phyloP scores from a whole-genome alignment of 768 basidiomycete species.

The Nidula microcarpa region DNA sequence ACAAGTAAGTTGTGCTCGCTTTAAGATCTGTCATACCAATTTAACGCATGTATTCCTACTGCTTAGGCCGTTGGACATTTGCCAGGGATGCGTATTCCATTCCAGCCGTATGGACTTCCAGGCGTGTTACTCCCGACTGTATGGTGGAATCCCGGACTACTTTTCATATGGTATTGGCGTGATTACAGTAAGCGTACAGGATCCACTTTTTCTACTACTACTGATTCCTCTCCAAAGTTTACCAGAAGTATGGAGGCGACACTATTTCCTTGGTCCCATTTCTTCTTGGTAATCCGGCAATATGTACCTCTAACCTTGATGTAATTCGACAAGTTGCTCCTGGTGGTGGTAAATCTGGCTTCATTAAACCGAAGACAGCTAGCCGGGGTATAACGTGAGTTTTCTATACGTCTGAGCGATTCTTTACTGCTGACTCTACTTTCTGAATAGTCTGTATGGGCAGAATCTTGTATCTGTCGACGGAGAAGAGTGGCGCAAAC shows the following conservation, averaged over 20 bases:
- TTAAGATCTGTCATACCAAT: not conserved
- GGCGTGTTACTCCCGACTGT: constrained; percentile 20
- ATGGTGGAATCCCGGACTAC: constrained; percentile 21
- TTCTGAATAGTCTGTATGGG: constrained; percentile 16
- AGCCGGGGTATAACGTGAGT: constrained; percentile 11
- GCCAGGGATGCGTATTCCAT: constrained; percentile 20
- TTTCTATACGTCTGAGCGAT: no score
- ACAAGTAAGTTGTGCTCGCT: not conserved
- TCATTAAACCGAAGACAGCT: constrained; percentile 16
- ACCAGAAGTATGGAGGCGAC: constrained; percentile 8
- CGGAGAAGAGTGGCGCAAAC: constrained; percentile 27
- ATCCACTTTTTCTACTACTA: not conserved
- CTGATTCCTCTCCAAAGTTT: not conserved
- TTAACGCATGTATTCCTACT: not conserved
- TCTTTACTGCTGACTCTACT: no score
- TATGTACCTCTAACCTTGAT: constrained; percentile 23
- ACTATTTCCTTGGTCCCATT: constrained; percentile 17
- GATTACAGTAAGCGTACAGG: constrained; percentile 11
- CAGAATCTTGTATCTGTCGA: constrained; percentile 27
- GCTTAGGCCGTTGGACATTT: constrained; percentile 14
- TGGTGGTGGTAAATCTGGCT: constrained; percentile 14
- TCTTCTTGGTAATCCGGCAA: constrained; percentile 10
- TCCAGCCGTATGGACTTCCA: constrained; percentile 20
- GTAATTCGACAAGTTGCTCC: constrained; percentile 19
- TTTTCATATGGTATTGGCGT: constrained; percentile 19